phyloP scores from a whole-genome alignment of 352 stramenopile genomes.

The Phytophthora nicotianae region DNA sequence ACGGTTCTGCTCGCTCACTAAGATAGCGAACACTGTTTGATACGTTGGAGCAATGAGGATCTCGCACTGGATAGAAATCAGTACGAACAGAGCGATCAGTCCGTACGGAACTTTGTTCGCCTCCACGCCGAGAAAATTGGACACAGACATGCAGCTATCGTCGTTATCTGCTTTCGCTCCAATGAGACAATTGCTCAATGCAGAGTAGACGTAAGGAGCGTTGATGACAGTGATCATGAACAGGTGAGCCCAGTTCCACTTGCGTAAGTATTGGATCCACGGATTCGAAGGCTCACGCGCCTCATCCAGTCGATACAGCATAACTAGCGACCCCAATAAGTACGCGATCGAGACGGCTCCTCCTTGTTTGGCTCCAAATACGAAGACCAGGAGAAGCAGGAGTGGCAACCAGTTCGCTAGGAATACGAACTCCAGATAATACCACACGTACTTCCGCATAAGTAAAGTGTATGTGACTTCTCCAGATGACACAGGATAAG shows the following conservation, averaged over 20 bases:
- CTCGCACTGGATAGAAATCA: slow-evolving; percentile 88
- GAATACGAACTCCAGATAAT: slow-evolving; percentile 69
- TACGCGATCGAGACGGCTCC: slow-evolving; percentile 80
- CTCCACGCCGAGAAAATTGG: slow-evolving; percentile 72
- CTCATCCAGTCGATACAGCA: slow-evolving; percentile 84
- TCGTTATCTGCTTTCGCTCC: slow-evolving; percentile 25
- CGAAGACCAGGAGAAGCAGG: slow-evolving; percentile 73
- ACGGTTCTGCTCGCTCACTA: slow-evolving; percentile 55
- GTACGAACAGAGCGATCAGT: slow-evolving; percentile 79
- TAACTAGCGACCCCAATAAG: slow-evolving; percentile 65
- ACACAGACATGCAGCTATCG: slow-evolving; percentile 66
- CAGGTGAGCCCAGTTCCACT: slow-evolving; percentile 85
- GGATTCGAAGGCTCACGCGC: slow-evolving; percentile 51
- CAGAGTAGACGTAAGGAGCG: slow-evolving; percentile 58
- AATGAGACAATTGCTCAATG: slow-evolving; percentile 59
- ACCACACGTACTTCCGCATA: slow-evolving; percentile 71
- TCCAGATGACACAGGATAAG: slow-evolving; percentile 25
- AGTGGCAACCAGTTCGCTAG: slow-evolving; percentile 71
- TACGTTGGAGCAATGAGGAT: slow-evolving; percentile 71
- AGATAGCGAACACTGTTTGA: slow-evolving; percentile 53
- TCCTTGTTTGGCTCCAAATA: slow-evolving; percentile 71
- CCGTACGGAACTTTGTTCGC: slow-evolving; percentile 55
- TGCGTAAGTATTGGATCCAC: slow-evolving; percentile 79
- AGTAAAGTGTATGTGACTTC: slow-evolving; percentile 60
- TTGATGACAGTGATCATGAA: slow-evolving; percentile 81